Evolutionary conservation across 2,329 filamentous ascomycete genomes (phyloP).

Genomic region (Penicillium frequentans): DNA sequence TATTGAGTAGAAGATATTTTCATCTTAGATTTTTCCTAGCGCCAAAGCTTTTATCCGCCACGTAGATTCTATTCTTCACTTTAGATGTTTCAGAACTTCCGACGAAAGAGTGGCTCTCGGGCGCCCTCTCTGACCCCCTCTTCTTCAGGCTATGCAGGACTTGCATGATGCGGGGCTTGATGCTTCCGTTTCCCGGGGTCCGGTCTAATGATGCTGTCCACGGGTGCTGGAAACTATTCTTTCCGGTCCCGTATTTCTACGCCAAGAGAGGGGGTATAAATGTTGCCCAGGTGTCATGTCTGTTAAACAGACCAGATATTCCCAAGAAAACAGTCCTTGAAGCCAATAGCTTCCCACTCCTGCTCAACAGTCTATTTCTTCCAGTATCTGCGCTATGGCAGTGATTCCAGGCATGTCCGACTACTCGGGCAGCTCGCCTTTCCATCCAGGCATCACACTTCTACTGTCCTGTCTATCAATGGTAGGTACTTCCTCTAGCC

Average conservation of each 20-base stretch:
- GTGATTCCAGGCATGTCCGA: neutral
- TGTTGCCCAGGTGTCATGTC: neutral
- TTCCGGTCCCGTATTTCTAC: neutral
- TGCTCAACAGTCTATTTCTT: neutral
- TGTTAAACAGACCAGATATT: neutral
- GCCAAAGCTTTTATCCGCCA: neutral
- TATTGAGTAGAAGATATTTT: neutral
- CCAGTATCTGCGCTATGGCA: neutral
- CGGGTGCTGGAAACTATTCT: neutral
- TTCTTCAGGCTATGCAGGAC: neutral
- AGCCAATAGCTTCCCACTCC: neutral
- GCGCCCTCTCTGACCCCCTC: neutral
- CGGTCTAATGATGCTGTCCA: neutral
- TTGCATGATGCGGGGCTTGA: neutral
- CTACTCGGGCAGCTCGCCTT: neutral
- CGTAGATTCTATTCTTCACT: neutral
- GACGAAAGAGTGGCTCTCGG: neutral
- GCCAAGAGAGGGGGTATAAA: neutral
- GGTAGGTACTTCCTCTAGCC: neutral
- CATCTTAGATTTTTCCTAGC: neutral
- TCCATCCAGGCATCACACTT: neutral
- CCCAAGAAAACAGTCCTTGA: neutral
- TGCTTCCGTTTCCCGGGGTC: neutral
- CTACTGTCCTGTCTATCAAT: neutral
- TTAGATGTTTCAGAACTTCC: neutral